Conservation (phyloP, 495 filamentous ascomycete genomes). For the Cryomyces minteri region DNA sequence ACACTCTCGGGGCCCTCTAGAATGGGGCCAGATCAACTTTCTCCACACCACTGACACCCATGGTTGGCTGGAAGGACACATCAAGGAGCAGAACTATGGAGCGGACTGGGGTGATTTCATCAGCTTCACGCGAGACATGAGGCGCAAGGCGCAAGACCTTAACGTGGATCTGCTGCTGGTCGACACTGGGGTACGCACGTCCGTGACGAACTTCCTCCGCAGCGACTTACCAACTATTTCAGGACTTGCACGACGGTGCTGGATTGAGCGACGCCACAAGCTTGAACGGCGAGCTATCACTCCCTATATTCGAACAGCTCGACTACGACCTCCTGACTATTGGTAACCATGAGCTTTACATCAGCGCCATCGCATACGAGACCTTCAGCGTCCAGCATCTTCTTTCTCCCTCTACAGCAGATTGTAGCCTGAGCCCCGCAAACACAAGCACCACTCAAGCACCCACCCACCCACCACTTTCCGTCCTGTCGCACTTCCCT, state of each 20-base stretch:
- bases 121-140: constrained; percentile 20
- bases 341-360: constrained; percentile 25
- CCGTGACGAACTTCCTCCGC: too few species aligned
- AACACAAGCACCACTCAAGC: too few species aligned
- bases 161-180: constrained; percentile 22
- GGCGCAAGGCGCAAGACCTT: constrained; percentile 16
- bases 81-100: neutral
- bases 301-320: constrained; percentile 24
- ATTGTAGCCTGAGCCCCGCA: too few species aligned
- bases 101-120: constrained; percentile 26
- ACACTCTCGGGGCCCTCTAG: constrained; percentile 18
- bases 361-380: constrained; percentile 17
- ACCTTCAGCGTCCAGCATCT: constrained; percentile 7
- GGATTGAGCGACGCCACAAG: constrained; percentile 22
- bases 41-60: constrained; percentile 29
- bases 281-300: constrained; percentile 20
- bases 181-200: constrained; percentile 16
- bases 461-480: too few species aligned
- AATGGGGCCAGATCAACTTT: constrained; percentile 30
- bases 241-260: constrained; percentile 25
- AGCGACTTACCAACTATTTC: neutral
- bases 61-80: constrained; percentile 25
- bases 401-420: too few species aligned
- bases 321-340: constrained; percentile 26
- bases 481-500: too few species aligned